Evolutionary conservation across 495 filamentous ascomycete genomes (phyloP), one percentile per base, ranked within the genome.

Genomic region (Penicillium nucicola): DNA sequence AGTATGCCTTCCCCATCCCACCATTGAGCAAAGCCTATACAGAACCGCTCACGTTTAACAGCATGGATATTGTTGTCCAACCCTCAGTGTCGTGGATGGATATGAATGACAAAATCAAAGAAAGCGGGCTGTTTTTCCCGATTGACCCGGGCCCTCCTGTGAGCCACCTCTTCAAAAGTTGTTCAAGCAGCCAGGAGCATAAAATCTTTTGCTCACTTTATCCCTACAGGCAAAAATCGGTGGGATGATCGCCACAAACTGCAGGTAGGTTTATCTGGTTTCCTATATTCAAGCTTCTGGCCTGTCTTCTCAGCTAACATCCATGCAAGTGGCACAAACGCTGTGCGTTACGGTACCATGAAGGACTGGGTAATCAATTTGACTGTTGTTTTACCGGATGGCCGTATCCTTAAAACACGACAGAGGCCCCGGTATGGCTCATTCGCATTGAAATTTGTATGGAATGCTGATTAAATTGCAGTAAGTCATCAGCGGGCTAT

Each of bases 261-360:
- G 92, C 77, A n/a, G n/a, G n/a, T n/a, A n/a, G n/a, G n/a, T n/a
- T n/a, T n/a, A n/a, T n/a, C n/a, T n/a, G n/a, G n/a, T n/a, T n/a
- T n/a, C n/a, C n/a, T n/a, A n/a, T n/a, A n/a, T n/a, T n/a, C n/a
- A n/a, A n/a, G n/a, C n/a, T n/a, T n/a, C n/a, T n/a, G n/a, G n/a
- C n/a, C n/a, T n/a, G n/a, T n/a, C n/a, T n/a, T n/a, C n/a, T n/a
- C n/a, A n/a, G n/a, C n/a, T n/a, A n/a, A n/a, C n/a, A n/a, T n/a
- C n/a, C n/a, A n/a, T n/a, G n/a, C n/a, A n/a, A 87, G 82, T 52
- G 92, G 92, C 31, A 97, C 92, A 30, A 96, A 97, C 66, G 86
- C 92, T 13, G 91, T 95, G 60, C 79, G 89, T 19, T 97, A 96
- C 64, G 92, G 92, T 1, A 96, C 92, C 0, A 97, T 97, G 92